Evolutionary conservation across 2,329 filamentous ascomycete genomes (phyloP).

Genomic region (Elsinoe necatrix): DNA sequence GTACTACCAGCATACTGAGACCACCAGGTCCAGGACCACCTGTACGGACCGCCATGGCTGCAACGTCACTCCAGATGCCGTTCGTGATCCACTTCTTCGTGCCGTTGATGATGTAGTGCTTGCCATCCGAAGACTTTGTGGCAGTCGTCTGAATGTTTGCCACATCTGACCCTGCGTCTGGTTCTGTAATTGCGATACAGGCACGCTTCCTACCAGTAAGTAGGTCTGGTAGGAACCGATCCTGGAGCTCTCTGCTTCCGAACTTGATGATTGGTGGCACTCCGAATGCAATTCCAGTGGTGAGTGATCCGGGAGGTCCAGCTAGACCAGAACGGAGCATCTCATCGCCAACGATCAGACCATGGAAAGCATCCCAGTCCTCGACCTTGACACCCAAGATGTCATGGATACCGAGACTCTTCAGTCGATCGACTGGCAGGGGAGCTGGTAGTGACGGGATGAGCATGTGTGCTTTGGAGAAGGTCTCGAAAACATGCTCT

Average conservation of each 20-base stretch:
- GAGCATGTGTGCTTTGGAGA: constrained; percentile 59
- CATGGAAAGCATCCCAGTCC: constrained; percentile 66
- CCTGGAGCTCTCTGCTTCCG: constrained; percentile 53
- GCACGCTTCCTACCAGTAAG: constrained; percentile 56
- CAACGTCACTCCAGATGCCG: constrained; percentile 60
- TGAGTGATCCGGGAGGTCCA: constrained; percentile 57
- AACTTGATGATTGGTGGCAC: constrained; percentile 65
- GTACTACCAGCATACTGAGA: constrained; percentile 60
- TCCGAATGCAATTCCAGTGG: constrained; percentile 63
- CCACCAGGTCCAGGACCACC: constrained; percentile 56
- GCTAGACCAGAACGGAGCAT: constrained; percentile 57
- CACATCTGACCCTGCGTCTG: constrained; percentile 64
- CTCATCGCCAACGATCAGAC: constrained; percentile 63
- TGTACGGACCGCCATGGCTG: constrained; percentile 65
- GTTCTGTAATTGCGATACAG: constrained; percentile 74
- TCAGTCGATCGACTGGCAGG: constrained; percentile 59
- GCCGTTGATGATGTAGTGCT: constrained; percentile 64
- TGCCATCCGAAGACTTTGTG: constrained; percentile 52
- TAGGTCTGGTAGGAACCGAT: constrained; percentile 59
- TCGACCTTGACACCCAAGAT: constrained; percentile 60
- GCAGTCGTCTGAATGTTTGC: constrained; percentile 64
- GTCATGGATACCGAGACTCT: constrained; percentile 55
- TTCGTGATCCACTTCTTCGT: constrained; percentile 75
- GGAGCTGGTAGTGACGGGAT: constrained; percentile 62
- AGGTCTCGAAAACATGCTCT: constrained; percentile 54